Evolutionary conservation across 139 green algal species (phyloP).

Genomic region (Zygnema cylindricum): DNA sequence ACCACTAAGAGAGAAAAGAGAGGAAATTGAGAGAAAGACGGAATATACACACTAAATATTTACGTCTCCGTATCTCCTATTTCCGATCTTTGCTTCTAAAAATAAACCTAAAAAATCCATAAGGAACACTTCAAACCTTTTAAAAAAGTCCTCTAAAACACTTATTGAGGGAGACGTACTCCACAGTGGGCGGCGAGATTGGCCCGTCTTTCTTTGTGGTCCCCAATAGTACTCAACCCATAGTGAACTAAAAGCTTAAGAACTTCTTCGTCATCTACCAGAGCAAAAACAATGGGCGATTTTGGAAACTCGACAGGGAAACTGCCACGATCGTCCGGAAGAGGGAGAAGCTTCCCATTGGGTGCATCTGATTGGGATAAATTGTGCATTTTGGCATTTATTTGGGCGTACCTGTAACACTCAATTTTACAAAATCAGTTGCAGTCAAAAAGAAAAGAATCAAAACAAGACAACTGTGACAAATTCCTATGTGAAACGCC

Average conservation of each 20-base stretch:
- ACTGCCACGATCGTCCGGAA: background rate
- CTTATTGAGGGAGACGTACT: background rate
- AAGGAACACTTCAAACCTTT: no score
- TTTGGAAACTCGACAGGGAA: background rate
- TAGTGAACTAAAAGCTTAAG: background rate
- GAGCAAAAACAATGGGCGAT: background rate
- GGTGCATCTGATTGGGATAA: background rate
- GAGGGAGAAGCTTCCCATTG: background rate
- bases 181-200: background rate
- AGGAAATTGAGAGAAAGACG: no score
- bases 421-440: no score
- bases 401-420: background rate
- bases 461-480: no score
- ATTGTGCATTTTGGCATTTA: background rate
- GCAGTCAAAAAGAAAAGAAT: no score
- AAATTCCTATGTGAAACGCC: no score
- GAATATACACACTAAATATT: no score
- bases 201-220: background rate
- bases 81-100: no score
- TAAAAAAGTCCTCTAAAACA: background rate
- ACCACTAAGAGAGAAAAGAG: no score
- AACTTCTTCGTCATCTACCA: background rate
- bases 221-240: background rate
- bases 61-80: no score
- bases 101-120: no score